Conservation (phyloP, 2,329 filamentous ascomycete genomes). For the Penicillium brevicompactum region DNA sequence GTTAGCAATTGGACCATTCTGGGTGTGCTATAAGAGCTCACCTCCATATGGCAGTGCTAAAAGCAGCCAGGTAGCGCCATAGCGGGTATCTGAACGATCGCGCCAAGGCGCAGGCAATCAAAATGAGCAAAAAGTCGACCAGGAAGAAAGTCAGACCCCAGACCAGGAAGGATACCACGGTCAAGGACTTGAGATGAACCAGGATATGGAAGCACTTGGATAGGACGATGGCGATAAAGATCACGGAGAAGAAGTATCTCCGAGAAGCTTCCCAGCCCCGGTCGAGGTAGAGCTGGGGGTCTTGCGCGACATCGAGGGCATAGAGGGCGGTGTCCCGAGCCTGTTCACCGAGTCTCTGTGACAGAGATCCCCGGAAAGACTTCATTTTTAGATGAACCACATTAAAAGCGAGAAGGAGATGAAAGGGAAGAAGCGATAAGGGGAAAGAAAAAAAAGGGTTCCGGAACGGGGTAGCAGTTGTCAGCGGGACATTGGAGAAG, state of each 20-base stretch:
- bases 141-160: constrained; percentile 19
- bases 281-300: constrained; percentile 12
- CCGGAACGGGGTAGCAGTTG: not conserved
- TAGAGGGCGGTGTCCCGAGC: constrained; percentile 1
- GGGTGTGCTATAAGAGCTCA: not conserved
- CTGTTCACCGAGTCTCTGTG: not conserved
- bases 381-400: constrained; percentile 6
- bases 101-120: constrained; percentile 12
- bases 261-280: constrained; percentile 9
- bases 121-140: constrained; percentile 12
- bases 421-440: not conserved
- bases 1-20: not conserved
- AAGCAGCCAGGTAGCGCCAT: constrained; percentile 6
- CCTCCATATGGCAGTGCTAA: constrained; percentile 7
- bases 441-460: not conserved
- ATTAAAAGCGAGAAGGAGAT: not conserved
- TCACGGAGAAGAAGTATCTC: constrained; percentile 15
- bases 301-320: constrained; percentile 9
- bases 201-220: constrained; percentile 18
- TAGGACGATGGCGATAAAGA: constrained; percentile 12
- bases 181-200: constrained; percentile 6
- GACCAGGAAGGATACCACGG: not conserved
- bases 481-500: not conserved
- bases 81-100: constrained; percentile 12
- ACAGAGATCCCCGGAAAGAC: not conserved